Evolutionary conservation across 2,329 filamentous ascomycete species (phyloP).

Genomic region (Penicillium sp.): DNA sequence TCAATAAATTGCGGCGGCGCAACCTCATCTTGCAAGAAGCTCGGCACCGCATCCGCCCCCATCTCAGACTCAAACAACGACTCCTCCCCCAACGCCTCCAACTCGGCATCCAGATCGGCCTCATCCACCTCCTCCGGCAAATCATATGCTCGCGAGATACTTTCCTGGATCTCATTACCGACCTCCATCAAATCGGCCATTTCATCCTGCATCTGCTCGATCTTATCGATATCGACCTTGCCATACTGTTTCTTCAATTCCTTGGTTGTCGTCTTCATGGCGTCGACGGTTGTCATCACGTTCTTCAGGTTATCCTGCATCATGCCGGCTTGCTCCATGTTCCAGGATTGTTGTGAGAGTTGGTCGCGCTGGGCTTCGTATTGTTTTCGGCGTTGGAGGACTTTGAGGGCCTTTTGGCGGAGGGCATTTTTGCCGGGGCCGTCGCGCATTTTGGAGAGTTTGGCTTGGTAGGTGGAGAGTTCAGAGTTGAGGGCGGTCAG

Average conservation of each 20-base stretch:
- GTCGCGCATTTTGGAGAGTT: conserved; percentile 90
- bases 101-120: conserved; percentile 90
- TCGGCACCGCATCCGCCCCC: conserved; percentile 68
- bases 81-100: conserved; percentile 92
- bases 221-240: conserved; percentile 96
- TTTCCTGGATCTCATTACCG: conserved; percentile 97
- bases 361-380: conserved; percentile 95
- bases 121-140: conserved; percentile 97
- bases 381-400: conserved; percentile 89
- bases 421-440: conserved; percentile 91
- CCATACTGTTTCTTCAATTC: conserved; percentile 91
- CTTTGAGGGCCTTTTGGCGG: conserved; percentile 91
- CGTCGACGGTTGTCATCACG: conserved; percentile 96
- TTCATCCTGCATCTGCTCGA: conserved; percentile 96
- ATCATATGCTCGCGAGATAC: conserved; percentile 86
- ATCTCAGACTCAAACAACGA: conserved; percentile 78
- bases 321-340: conserved; percentile 97
- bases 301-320: conserved; percentile 99
- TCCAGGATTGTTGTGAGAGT: conserved; percentile 92
- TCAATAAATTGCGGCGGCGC: conserved; percentile 86
- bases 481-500: conserved; percentile 90
- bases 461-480: conserved; percentile 82
- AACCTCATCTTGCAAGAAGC: conserved; percentile 87
- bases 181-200: conserved; percentile 98
- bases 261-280: conserved; percentile 96